Evolutionary conservation across 2,329 filamentous ascomycete species (phyloP), one percentile per base, ranked within the genome.

Genomic region (Fusarium siculi): DNA sequence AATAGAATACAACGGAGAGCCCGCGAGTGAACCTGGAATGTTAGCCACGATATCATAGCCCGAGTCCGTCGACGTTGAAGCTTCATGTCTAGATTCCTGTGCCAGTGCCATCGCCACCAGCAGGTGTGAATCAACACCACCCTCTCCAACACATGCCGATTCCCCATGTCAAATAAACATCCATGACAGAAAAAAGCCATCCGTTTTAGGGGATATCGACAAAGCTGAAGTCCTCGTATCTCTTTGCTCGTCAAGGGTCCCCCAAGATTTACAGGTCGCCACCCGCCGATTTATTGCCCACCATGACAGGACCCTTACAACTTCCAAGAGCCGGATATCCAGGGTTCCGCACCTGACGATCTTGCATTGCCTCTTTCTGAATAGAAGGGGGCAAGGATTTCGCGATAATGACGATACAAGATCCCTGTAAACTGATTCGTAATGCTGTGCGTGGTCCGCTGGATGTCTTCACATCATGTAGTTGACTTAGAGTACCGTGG

Each of bases 221-320:
- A 61, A 58, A 54, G 57, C 70, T 71, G 57, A 72, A 64, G 58
- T 21, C 42, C 69, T 62, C 52, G 54, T 68, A 52, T 61, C 49
- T 43, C 30, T 55, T n/a, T 30, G 54, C 30, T 36, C 16, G 56
- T 39, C 44, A 58, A 65, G 42, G 63, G 55, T 59, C 63, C 53
- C 59, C 43, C 44, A 57, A 40, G 66, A 68, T 74, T 74, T 53
- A 56, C 40, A 57, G 44, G 58, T 62, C 67, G 71, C 71, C 71
- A 72, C 67, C 59, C 54, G 58, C 62, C 50, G 67, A 67, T 70
- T 65, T 28, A 52, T 59, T 60, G 49, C 71, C 71, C 63, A 60
- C 68, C 63, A 55, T 60, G 47, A 63, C 40, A 59, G 43, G 60
- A 55, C 59, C 58, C 64, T 32, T 59, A 60, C 47, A 69, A 25